Conservation (phyloP, 2,329 filamentous ascomycete genomes). For the Aspergillus ochraceus region DNA sequence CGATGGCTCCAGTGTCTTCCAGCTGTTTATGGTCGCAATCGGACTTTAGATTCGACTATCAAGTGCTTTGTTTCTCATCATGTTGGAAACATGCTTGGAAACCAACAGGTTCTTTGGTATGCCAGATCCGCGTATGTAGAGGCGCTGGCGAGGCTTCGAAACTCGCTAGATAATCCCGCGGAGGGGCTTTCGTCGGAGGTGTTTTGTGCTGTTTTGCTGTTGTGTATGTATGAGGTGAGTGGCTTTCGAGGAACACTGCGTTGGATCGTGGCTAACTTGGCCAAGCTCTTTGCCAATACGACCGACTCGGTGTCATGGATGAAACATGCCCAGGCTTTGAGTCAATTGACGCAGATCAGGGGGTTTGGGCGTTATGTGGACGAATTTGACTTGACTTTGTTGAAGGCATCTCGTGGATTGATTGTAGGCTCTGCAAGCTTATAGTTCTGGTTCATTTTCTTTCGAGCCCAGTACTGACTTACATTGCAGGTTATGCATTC, state of each 20-base stretch:
- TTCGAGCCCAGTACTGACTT: not conserved
- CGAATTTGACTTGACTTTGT: slow-evolving; percentile 23
- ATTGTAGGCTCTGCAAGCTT: slow-evolving; percentile 18
- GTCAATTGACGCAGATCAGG: slow-evolving; percentile 25
- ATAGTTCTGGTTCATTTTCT: not conserved
- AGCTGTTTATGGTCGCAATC: slow-evolving; percentile 24
- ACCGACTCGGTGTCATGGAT: slow-evolving; percentile 29
- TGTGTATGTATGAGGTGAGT: slow-evolving; percentile 31
- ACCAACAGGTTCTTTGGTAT: slow-evolving; percentile 25
- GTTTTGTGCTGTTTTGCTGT: slow-evolving; percentile 30
- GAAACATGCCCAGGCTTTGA: slow-evolving; percentile 30
- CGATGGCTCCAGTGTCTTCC: slow-evolving; percentile 28
- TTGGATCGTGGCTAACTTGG: slow-evolving; percentile 1
- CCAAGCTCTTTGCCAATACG: slow-evolving; percentile 27
- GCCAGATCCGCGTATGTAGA: slow-evolving; percentile 26
- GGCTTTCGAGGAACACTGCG: not conserved
- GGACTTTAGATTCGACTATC: slow-evolving; percentile 26
- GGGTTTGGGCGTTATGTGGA: slow-evolving; percentile 23
- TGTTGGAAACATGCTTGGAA: slow-evolving; percentile 19
- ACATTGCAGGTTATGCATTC: slow-evolving; percentile 29
- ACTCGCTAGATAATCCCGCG: slow-evolving; percentile 16
- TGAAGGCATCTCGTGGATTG: slow-evolving; percentile 28
- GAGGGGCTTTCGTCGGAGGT: slow-evolving; percentile 27
- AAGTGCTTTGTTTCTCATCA: slow-evolving; percentile 29
- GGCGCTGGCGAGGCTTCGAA: slow-evolving; percentile 23